Evolutionary conservation across 768 basidiomycete genomes (phyloP).

Genomic region (Lyophyllum semitale): DNA sequence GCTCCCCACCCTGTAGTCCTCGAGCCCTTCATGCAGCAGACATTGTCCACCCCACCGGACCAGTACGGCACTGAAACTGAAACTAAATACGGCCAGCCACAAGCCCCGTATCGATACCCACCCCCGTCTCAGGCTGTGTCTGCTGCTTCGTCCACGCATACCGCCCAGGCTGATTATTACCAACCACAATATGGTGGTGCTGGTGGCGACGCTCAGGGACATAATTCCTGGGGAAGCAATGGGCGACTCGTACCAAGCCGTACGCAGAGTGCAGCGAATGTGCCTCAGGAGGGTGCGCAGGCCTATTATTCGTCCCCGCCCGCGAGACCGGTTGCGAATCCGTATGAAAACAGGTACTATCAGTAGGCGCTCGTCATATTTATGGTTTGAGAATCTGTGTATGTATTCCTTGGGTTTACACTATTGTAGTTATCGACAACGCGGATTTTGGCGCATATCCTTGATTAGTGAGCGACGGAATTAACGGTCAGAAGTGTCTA

Average conservation of each 20-base stretch:
- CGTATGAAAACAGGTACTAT: conserved; percentile 8
- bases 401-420: neutral
- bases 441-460: too few species aligned
- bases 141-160: neutral
- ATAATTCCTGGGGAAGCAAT: conserved; percentile 9
- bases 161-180: neutral
- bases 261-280: neutral
- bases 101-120: conserved; percentile 14
- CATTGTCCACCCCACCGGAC: conserved; percentile 1
- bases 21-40: conserved; percentile 3
- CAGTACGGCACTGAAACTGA: neutral
- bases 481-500: too few species aligned
- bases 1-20: conserved; percentile 3
- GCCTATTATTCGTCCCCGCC: neutral
- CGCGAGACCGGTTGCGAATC: neutral
- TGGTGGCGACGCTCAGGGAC: neutral
- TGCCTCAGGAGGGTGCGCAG: conserved; percentile 3
- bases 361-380: neutral
- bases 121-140: conserved; percentile 7
- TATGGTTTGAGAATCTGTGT: neutral
- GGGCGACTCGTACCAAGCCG: conserved; percentile 7
- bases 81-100: conserved; percentile 5
- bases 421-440: too few species aligned
- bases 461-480: too few species aligned
- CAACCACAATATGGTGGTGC: neutral